A percentile compares a stretch with the other conserved stretches of the same genome.
These are phyloP conservation scores for Aspergillus cavernicola DNA, from an alignment of 495 filamentous ascomycete genomes.

Conservation along the genomic window DNA sequence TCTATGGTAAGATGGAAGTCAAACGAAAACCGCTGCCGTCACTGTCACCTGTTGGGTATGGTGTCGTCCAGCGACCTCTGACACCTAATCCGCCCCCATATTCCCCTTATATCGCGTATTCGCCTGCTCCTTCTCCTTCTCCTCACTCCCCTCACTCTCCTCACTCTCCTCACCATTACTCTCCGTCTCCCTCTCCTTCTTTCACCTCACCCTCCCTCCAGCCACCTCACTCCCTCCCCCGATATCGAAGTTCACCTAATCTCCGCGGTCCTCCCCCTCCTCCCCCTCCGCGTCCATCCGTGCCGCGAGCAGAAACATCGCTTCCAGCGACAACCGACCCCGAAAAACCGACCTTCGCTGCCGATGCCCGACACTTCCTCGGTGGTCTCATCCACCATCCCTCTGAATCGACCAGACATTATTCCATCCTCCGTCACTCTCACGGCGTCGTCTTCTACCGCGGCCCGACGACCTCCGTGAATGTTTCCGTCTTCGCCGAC, in stretches of 20 bases:
- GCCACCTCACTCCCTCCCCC: constrained; percentile 7
- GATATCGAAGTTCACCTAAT: constrained; percentile 12
- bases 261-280: neutral
- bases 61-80: constrained; percentile 5
- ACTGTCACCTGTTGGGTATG: neutral
- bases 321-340: constrained; percentile 4
- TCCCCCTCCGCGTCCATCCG: neutral
- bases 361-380: constrained; percentile 59
- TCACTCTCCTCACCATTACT: neutral
- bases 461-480: constrained; percentile 57
- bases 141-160: constrained; percentile 1
- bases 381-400: constrained; percentile 61
- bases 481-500: constrained; percentile 59
- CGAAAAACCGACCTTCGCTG: constrained; percentile 39
- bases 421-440: constrained; percentile 64
- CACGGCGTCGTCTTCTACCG: constrained; percentile 60
- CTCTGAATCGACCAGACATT: constrained; percentile 61
- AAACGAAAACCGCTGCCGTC: constrained; percentile 7
- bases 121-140: neutral
- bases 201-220: neutral
- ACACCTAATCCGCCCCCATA: constrained; percentile 6
- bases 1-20: constrained; percentile 7
- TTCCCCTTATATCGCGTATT: neutral
- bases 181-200: neutral
- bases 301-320: constrained; percentile 9